Base-by-base conservation (phyloP, 805 yeast species). In the Lachancea thermotolerans region DNA sequence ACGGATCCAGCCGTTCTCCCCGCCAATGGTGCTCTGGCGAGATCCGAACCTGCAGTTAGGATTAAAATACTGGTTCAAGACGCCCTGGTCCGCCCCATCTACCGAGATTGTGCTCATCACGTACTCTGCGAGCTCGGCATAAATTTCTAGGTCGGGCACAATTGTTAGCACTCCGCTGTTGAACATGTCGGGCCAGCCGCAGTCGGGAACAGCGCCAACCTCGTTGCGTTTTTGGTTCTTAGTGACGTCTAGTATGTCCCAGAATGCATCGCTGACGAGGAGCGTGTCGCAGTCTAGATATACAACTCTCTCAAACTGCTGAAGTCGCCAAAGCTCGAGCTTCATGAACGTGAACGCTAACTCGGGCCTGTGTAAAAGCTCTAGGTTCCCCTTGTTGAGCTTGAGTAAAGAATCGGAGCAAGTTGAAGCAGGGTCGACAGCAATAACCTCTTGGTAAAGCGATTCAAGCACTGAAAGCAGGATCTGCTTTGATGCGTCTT, bases 1-100 rank as follows among this genome's bases (percentile, higher is more conserved):
- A 39, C 78, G 73, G 29, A 71, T 63, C 96, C 97, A 90, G 9
- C 42, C 44, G 11, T 34, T 38, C 8, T 10, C 36, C 6, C 3
- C 15, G 37, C 18, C 39, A 17, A 12, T 5, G 16, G 39, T 28
- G 14, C 14, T n/a, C 4, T 46, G n/a, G 44, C 44, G 15, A 1
- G 42, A 44, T 6, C 37, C 45, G 6, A 29, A 31, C n/a, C 29
- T 35, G 45, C 65, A 62, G n/a, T 45, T 46, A 2, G 56, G 59
- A 39, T 63, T 64, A 60, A 85, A 87, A 56, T 75, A 82, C 57
- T 85, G 85, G 63, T 89, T 89, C 50, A 89, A 69, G 32, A 89
- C 70, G 10, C 97, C 97, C 64, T 89, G 97, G 65, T 89, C 97
- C 2, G 95, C 91, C 35, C 95, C 95, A 64, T 89, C 97, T 54